Base-by-base conservation (phyloP, 2,329 filamentous ascomycete genomes). In the Penicillium sp. region DNA sequence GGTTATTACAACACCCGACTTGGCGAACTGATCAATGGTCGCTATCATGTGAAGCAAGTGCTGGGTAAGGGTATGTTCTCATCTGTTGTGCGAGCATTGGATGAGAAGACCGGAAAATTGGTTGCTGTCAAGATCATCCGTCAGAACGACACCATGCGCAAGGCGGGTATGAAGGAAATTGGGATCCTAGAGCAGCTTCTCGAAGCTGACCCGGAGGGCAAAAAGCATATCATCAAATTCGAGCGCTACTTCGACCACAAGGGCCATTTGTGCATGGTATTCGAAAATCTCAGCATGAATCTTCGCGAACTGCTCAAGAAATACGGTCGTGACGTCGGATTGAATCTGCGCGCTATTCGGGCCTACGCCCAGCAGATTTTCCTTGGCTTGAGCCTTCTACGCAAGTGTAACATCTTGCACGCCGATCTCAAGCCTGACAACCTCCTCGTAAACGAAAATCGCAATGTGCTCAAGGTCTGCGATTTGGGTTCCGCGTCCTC, bases 361-460 rank as follows among this genome's bases (percentile, higher is more conserved):
- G 85, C 87, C 15, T 99, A 96, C 69, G 90, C 93, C 4, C 88
- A 92, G 65, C 94, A 99, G 74, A 96, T 96, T 71, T 96, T 99
- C 70, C 80, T 95, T 26, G 90, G 90, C 2, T 76, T 99, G 47
- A 87, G 86, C 63, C 86, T 96, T 65, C 84, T 99, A 77, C 88
- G 90, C 63, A 93, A 90, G 68, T 95, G 89, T 76, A 91, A 91
- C 71, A 90, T 99, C 68, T 83, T 99, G 47, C 94, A 99, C 70
- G 92, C 93, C 13, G 94, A 99, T 79, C 74, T 99, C 64, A 99
- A 99, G 74, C 94, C 94, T 8, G 94, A 99, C 82, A 99, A 99
- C 65, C 93, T 99, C 52, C 77, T 99, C 65, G 91, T 93, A 61
- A 94, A 93, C 63, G 90, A 95, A 60, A 85, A 80, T 54, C 86